Conservation (phyloP, 257 asterid genomes). For the Fraxinus pennsylvanica region DNA sequence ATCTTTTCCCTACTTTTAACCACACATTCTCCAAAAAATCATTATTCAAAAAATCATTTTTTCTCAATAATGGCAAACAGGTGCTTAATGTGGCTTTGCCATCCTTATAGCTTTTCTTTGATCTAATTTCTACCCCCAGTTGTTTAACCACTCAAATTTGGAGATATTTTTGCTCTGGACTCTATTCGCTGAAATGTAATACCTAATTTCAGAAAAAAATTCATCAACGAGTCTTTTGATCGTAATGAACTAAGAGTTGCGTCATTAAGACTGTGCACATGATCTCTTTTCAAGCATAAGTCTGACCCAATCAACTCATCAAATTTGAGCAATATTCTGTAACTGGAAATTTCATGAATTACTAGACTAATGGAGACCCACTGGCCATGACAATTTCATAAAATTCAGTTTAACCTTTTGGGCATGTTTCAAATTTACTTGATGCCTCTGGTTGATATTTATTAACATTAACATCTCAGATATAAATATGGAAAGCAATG, state of each 20-base stretch:
- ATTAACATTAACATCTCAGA: constrained; percentile 37
- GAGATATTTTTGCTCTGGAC: background rate
- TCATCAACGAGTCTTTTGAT: constrained; percentile 11
- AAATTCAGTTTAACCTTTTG: background rate
- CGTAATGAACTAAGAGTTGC: background rate
- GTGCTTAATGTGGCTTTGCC: background rate
- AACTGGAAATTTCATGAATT: constrained; percentile 20
- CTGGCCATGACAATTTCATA: background rate
- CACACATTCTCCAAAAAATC: too few relatives aligned
- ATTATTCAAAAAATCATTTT: too few relatives aligned
- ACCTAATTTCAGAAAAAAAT: constrained; percentile 1
- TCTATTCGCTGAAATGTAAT: background rate
- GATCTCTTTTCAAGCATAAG: background rate
- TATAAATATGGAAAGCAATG: constrained; percentile 39
- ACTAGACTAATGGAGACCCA: background rate
- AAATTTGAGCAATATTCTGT: background rate
- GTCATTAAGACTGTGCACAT: constrained; percentile 7
- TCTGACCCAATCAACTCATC: too few relatives aligned
- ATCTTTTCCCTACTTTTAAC: too few relatives aligned
- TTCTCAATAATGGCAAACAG: too few relatives aligned
- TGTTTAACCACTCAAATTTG: background rate
- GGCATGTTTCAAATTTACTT: constrained; percentile 13
- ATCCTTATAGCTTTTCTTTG: background rate
- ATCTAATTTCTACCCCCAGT: background rate
- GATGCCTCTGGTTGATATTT: constrained; percentile 16